Evolutionary conservation across 2,329 filamentous ascomycete genomes (phyloP).

Genomic region (Scopulariopsis brevicaulis): DNA sequence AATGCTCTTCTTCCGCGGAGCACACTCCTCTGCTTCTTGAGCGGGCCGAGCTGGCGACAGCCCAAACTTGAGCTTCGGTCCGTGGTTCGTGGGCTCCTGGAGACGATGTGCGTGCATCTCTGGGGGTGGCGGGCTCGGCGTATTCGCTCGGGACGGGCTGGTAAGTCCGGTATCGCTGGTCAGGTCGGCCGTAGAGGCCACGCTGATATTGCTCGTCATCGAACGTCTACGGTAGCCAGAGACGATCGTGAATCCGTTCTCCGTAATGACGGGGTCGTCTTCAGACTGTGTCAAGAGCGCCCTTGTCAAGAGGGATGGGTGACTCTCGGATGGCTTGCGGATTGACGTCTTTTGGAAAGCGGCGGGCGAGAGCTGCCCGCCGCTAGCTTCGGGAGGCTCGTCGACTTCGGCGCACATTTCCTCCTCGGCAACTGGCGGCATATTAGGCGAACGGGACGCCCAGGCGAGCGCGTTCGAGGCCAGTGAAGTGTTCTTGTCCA

Average conservation of each 20-base stretch:
- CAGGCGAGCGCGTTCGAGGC: constrained; percentile 1
- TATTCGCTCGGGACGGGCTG: constrained; percentile 77
- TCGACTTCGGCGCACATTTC: constrained; percentile 9
- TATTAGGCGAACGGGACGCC: constrained; percentile 6
- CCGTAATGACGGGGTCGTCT: constrained; percentile 33
- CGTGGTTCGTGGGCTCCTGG: constrained; percentile 8
- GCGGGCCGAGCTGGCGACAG: neutral
- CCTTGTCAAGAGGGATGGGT: constrained; percentile 67
- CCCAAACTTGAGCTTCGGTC: neutral
- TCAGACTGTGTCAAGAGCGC: constrained; percentile 63
- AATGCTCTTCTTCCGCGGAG: constrained; percentile 7
- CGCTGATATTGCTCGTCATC: constrained; percentile 68
- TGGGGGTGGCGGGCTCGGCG: constrained; percentile 76
- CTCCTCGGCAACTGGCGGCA: constrained; percentile 6
- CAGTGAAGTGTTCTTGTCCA: neutral
- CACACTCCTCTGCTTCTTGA: neutral
- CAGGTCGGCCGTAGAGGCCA: constrained; percentile 76
- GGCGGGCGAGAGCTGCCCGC: neutral
- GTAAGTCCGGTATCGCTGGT: constrained; percentile 92
- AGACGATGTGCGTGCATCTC: constrained; percentile 37
- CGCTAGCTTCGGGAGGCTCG: constrained; percentile 8
- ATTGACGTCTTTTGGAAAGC: constrained; percentile 2
- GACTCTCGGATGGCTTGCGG: neutral
- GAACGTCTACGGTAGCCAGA: constrained; percentile 42
- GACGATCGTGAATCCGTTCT: constrained; percentile 21